Conservation (phyloP, 345 rosid genomes). For the Trapa incisa region DNA sequence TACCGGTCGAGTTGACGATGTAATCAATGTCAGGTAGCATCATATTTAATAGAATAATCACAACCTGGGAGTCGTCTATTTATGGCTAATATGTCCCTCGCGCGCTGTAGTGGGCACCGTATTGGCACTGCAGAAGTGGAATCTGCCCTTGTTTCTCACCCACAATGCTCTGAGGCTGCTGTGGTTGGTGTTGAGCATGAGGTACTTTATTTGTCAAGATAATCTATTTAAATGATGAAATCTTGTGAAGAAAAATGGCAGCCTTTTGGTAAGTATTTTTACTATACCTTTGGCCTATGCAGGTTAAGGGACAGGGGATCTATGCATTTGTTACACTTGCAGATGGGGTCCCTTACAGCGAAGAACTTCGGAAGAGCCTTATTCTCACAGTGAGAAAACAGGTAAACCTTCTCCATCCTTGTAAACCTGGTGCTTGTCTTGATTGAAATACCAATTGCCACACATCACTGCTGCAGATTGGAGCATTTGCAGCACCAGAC, state of each 20-base stretch:
- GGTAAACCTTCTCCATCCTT: constrained; percentile 22
- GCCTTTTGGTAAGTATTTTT: too few relatives aligned
- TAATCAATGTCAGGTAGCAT: constrained; percentile 82
- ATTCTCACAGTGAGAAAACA: constrained; percentile 64
- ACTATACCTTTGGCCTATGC: background rate
- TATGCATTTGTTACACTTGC: constrained; percentile 93
- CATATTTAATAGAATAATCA: background rate
- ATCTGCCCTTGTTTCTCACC: constrained; percentile 95
- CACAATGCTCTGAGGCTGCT: constrained; percentile 95
- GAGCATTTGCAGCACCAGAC: constrained; percentile 96
- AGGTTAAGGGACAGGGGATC: constrained; percentile 96
- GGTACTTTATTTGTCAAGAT: constrained; percentile 25
- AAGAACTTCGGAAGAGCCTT: constrained; percentile 72
- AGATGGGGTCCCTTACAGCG: constrained; percentile 73
- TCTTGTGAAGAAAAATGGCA: background rate
- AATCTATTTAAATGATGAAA: background rate
- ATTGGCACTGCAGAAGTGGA: constrained; percentile 98
- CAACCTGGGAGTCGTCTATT: background rate
- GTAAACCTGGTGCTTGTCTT: background rate
- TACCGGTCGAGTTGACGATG: constrained; percentile 96
- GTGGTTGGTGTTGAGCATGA: constrained; percentile 90
- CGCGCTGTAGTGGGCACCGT: constrained; percentile 69
- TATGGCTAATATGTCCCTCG: background rate
- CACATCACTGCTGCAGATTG: constrained; percentile 37
- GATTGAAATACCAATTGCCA: background rate